Base-by-base conservation (phyloP, 768 basidiomycete species). In the Cystofilobasidium ferigula region DNA sequence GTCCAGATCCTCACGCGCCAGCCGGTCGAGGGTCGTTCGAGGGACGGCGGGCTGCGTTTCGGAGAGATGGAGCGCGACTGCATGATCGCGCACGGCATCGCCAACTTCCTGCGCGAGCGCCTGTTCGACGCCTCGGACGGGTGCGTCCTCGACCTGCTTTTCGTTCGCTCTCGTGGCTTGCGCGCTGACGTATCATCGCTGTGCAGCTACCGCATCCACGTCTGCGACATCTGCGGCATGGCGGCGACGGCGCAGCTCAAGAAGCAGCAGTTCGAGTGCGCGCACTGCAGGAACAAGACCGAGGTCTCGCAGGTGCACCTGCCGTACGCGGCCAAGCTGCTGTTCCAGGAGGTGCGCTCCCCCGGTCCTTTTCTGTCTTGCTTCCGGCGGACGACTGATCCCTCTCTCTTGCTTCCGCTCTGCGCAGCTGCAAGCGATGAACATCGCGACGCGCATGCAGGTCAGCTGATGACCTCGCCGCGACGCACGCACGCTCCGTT, bases 21-120 rank as follows among this genome's bases (percentile, higher is more conserved):
- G 74, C 95, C 95, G 16, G 95, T 99, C 20, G 95, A 99, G 75
- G 95, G 95, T 82, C 83, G 95, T 77, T 91, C 88, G 83, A 84
- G 95, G 78, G 95, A 98, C 74, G 95, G 95, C 80, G 95, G 95
- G 77, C 79, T 99, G 69, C 91, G 95, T 73, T 99, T 99, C 81
- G 95, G 95, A 81, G 95, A 99, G 82, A 99, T 99, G 95, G 95
- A 99, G 75, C 89, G 91, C 76, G 94, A 97, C 83, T 98, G 95
- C 76, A 99, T 99, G 95, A 94, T 99, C 69, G 95, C 95, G 28
- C 95, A 99, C 79, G 95, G 95, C 75, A 92, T 98, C 70, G 94
- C 95, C 54, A 90, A 84, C 1, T 98, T 98, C 84, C 77, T 98
- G 77, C 97, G 97, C 78, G 95, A 98, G 79, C 86, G 95, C 65